These are phyloP conservation scores for Dactylella cylindrospora DNA, from an alignment of 2,329 filamentous ascomycete genomes.

Conservation along the genomic window DNA sequence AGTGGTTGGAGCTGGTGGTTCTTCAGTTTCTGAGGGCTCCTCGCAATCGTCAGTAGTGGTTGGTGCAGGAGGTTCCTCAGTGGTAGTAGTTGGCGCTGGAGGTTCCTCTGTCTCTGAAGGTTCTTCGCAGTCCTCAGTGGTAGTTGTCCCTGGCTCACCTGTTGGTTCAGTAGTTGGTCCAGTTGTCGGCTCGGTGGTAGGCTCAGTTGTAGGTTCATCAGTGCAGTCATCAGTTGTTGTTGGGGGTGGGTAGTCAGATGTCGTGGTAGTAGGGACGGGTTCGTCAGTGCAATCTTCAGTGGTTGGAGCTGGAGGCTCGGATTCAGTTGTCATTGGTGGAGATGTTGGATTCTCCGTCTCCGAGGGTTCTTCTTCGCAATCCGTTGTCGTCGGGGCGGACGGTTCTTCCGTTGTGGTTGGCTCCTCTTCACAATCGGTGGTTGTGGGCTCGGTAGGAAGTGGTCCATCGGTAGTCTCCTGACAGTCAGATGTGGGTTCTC, in stretches of 20 bases:
- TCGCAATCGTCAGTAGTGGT: slow-evolving; percentile 33
- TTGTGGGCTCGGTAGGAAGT: slow-evolving; percentile 18
- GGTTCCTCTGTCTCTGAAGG: slow-evolving; percentile 26
- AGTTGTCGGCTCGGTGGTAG: too few species aligned
- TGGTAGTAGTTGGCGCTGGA: slow-evolving; percentile 9
- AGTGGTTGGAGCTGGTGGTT: slow-evolving; percentile 6
- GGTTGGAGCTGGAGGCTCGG: slow-evolving; percentile 12
- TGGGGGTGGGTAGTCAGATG: too few species aligned
- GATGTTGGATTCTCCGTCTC: slow-evolving; percentile 18
- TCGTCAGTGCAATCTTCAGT: slow-evolving; percentile 40
- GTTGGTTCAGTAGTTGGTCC: slow-evolving; percentile 6
- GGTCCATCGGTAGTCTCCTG: slow-evolving; percentile 38
- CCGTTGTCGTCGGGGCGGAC: slow-evolving; percentile 16
- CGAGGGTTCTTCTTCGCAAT: slow-evolving; percentile 26
- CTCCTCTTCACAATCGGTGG: too few species aligned
- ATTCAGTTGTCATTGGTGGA: slow-evolving; percentile 11
- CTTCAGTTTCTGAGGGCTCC: slow-evolving; percentile 20
- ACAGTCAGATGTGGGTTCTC: slow-evolving; percentile 43
- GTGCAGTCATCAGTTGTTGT: slow-evolving; percentile 33
- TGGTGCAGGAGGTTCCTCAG: slow-evolving; percentile 7
- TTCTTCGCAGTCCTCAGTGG: slow-evolving; percentile 30
- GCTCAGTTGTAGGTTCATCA: slow-evolving; percentile 13
- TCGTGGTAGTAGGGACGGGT: slow-evolving; percentile 16
- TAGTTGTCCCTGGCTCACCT: too few species aligned
- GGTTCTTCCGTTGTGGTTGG: slow-evolving; percentile 14